Base-by-base conservation (phyloP, 2,329 filamentous ascomycete species). In the Colletotrichum sp. region DNA sequence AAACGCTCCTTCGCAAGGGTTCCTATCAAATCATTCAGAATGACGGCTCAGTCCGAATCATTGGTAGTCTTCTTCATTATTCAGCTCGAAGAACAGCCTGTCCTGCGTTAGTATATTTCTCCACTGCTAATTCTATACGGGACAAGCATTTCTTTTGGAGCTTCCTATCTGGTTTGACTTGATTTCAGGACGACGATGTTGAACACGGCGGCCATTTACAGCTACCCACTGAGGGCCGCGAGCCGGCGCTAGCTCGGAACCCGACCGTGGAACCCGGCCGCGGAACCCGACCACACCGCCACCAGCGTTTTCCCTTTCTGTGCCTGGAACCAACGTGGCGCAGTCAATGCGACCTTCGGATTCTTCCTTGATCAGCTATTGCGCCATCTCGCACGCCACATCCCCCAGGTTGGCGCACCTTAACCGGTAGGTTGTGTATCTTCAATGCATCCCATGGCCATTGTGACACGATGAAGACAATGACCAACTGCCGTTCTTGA, bases 131-230 rank as follows among this genome's bases (percentile, higher is more conserved):
- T 12, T 48, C 18, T 2, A 7, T 0, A 12, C 18, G 5, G 18
- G 18, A n/a, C 18, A 48, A 4, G 6, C 9, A 10, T 0, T 4
- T 48, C 9, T n/a, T 4, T 1, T 4, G 2, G 9, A 6, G 0
- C 3, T n/a, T 7, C 5, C 18, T n/a, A n/a, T 12, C 6, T n/a
- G 18, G 38, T 6, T 48, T 4, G 18, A 48, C 38, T 48, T n/a
- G 18, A 48, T n/a, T 12, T 48, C 38, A 48, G 9, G 9, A 48
- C 4, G 3, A n/a, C 6, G 18, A n/a, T 48, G 18, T 48, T 48
- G 18, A 48, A 48, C 18, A 18, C 9, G 1, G 0, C 18, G 18
- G 1, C 38, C 8, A 12, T 48, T n/a, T 4, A n/a, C 3, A 2
- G 38, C 9, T 48, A 48, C 38, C 38, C 18, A 48, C 18, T 0